Evolutionary conservation across 257 asterid genomes (phyloP), one percentile per base, ranked within the genome.

Genomic region (Oldenlandia corymbosa): DNA sequence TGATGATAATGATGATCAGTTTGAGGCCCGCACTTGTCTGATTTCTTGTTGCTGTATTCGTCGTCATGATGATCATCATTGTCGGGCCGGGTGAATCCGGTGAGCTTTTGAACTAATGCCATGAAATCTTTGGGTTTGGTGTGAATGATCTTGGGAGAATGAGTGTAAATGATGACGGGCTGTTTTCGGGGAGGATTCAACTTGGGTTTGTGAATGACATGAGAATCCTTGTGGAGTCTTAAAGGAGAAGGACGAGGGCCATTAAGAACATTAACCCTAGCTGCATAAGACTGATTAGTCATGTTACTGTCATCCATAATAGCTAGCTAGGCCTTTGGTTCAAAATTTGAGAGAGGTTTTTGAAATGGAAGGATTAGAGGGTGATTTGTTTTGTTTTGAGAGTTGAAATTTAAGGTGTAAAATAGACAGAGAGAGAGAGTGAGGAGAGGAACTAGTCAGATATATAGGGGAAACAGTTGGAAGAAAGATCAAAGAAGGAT

Each of bases 51-150:
- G n/a, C n/a, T n/a, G n/a, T n/a, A n/a, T n/a, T n/a, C n/a, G n/a
- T n/a, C n/a, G n/a, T n/a, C n/a, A n/a, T n/a, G n/a, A n/a, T n/a
- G n/a, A n/a, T n/a, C n/a, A n/a, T n/a, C n/a, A n/a, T n/a, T n/a
- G n/a, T 63, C 67, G 2, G 68, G 12, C 52, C 51, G 62, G 0
- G 74, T 52, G 48, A 52, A 53, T 2, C 80, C 83, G 12, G 80
- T 78, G 65, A 78, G 83, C 42, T 68, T 74, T 42, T 78, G 83
- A 11, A 78, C 80, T 31, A 78, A 34, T 10, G 77, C 75, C 80
- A 64, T 75, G 73, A 78, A 78, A 64, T 78, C 83, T 5, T 46
- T 27, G 12, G 83, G 76, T 17, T 68, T 30, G 0, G 83, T 68
- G 57, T 75, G 83, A n/a, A 78, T 78, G 24, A 71, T 31, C 43